A percentile compares a stretch with the other conserved stretches of the same genome.
Conservation (phyloP, 2,329 filamentous ascomycete species). For the Ascochyta clinopodiicola region DNA sequence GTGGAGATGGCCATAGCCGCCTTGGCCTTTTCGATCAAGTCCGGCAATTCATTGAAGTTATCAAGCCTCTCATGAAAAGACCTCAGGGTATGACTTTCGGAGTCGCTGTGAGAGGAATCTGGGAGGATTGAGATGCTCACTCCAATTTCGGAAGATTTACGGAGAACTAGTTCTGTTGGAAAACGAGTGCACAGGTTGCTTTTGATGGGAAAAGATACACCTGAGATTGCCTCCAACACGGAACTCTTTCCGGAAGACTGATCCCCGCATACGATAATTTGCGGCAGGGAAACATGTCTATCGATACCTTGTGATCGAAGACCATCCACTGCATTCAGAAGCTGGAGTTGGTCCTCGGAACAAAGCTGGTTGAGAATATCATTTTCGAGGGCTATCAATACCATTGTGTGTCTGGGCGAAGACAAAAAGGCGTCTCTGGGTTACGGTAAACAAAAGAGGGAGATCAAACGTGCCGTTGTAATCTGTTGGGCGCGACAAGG, state of each 20-base stretch:
- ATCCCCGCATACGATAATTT: constrained; percentile 41
- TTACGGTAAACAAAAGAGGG: too few relatives aligned
- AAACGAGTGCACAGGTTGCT: constrained; percentile 65
- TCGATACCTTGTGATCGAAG: constrained; percentile 44
- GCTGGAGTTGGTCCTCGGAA: constrained; percentile 42
- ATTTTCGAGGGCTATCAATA: too few relatives aligned
- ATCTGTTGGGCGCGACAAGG: too few relatives aligned
- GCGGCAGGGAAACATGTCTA: constrained; percentile 43
- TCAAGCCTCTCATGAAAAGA: constrained; percentile 25
- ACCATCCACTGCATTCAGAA: constrained; percentile 61
- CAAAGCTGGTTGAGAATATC: too few relatives aligned
- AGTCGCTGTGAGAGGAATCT: constrained; percentile 25
- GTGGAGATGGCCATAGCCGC: constrained; percentile 59
- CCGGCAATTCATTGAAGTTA: constrained; percentile 38
- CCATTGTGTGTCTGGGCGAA: too few relatives aligned
- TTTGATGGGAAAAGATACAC: constrained; percentile 64
- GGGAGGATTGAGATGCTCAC: constrained; percentile 55
- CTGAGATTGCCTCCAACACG: constrained; percentile 50
- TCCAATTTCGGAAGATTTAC: constrained; percentile 46
- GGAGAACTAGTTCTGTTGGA: constrained; percentile 65
- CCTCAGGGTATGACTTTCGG: too few relatives aligned
- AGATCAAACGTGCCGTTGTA: too few relatives aligned
- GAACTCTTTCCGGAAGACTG: constrained; percentile 43
- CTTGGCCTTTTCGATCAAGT: constrained; percentile 55
- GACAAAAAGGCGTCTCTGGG: too few relatives aligned